Evolutionary conservation across 2,329 filamentous ascomycete species (phyloP).

Genomic region (Aspergillus aculeatinus): DNA sequence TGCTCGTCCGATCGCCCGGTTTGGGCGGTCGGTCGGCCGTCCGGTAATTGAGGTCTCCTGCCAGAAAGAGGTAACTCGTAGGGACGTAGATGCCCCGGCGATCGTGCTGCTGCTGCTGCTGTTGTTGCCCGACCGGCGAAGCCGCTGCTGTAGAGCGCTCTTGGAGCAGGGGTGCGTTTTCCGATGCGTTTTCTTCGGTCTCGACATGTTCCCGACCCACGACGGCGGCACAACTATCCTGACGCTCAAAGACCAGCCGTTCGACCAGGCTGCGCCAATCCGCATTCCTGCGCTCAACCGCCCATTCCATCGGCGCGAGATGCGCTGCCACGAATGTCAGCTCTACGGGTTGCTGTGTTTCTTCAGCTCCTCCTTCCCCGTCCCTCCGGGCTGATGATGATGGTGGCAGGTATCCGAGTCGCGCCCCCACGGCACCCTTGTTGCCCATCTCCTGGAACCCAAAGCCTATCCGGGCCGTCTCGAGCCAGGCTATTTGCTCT

Average conservation of each 20-base stretch:
- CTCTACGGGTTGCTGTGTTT: slow-evolving; percentile 50
- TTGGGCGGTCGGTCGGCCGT: slow-evolving; percentile 68
- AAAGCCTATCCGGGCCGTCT: slow-evolving; percentile 79
- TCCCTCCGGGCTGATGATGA: slow-evolving; percentile 32
- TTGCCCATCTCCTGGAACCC: slow-evolving; percentile 89
- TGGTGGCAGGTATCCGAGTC: slow-evolving; percentile 58
- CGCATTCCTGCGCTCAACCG: slow-evolving; percentile 70
- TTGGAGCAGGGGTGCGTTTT: slow-evolving; percentile 33
- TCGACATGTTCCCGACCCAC: slow-evolving; percentile 26
- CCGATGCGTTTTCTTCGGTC: slow-evolving; percentile 36
- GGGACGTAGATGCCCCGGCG: slow-evolving; percentile 66
- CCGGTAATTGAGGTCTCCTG: slow-evolving; percentile 93
- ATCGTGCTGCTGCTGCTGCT: slow-evolving; percentile 8
- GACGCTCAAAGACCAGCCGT: slow-evolving; percentile 65
- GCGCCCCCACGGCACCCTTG: slow-evolving; percentile 84
- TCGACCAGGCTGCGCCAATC: slow-evolving; percentile 87
- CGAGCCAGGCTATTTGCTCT: slow-evolving; percentile 61
- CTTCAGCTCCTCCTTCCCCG: slow-evolving; percentile 1
- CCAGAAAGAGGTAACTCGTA: slow-evolving; percentile 75
- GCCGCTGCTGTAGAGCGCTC: slow-evolving; percentile 16
- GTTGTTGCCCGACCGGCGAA: slow-evolving; percentile 27
- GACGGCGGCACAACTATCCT: slow-evolving; percentile 28
- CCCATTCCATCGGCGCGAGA: slow-evolving; percentile 82
- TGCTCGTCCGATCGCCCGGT: slow-evolving; percentile 51
- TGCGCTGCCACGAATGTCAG: slow-evolving; percentile 88